Base-by-base conservation (phyloP, 2,329 filamentous ascomycete species). In the Paracorniculantispora psalliotae region DNA sequence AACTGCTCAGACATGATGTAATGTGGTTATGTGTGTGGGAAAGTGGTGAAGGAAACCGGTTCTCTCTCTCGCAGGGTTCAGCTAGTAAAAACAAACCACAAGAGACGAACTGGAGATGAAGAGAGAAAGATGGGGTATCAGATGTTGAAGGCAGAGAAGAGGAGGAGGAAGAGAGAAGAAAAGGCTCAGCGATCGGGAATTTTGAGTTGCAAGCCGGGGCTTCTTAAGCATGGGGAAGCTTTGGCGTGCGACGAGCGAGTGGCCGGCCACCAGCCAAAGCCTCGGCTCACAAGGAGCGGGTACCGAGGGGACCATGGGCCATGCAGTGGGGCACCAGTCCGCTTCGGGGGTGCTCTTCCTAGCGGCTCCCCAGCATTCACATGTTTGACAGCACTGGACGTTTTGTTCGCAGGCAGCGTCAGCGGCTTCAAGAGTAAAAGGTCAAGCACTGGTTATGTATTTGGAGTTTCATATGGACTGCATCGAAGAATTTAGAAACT, bases 1-100 rank as follows among this genome's bases (percentile, higher is more conserved):
- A 96, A 79, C 74, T 89, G 83, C 59, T 76, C 77, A 64, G 77
- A 79, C 86, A 88, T 89, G 81, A 63, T 75, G 55, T 23, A 35
- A 43, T 71, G 61, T 48, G 61, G 47, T 61, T 51, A 55, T 66
- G 62, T 63, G 51, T 59, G 65, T 61, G 44, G 17, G 19, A 25
- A 37, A 12, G 57, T 48, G 46, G 23, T 17, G 47, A 47, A 19
- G 21, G 35, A 33, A 28, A 39, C 17, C 28, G 15, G 15, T 19
- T 50, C n/a, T 46, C 23, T 50, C 28, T 57, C 41, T 57, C 21
- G 21, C 19, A n/a, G 28, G 28, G 30, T 43, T 39, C 53, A 54
- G n/a, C 15, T 19, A 57, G 43, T n/a, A n/a, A n/a, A n/a, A n/a
- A n/a, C n/a, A n/a, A 51, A 37, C 26, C 26, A 46, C 33, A 35